Evolutionary conservation across 2,329 filamentous ascomycete species (phyloP).

Genomic region (Claviceps quebecensis): DNA sequence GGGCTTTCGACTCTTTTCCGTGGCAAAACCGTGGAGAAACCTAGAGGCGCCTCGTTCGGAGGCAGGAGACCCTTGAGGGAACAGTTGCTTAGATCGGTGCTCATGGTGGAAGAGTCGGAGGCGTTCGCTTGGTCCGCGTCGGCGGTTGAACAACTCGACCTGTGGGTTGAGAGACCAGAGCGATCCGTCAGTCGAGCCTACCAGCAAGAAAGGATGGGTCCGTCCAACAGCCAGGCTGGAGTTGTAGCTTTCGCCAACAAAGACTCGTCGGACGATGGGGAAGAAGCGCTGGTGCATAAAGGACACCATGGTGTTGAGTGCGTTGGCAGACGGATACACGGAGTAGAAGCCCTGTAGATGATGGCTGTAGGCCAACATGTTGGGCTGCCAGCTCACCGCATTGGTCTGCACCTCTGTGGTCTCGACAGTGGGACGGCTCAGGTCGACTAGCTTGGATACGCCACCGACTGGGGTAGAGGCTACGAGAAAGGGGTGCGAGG

Average conservation of each 20-base stretch:
- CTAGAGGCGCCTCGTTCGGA: conserved; percentile 31
- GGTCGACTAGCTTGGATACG: conserved; percentile 36
- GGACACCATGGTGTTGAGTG: conserved; percentile 36
- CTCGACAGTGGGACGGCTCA: conserved; percentile 37
- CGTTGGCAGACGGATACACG: conserved; percentile 36
- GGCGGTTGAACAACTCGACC: conserved; percentile 21
- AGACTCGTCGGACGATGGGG: conserved; percentile 36
- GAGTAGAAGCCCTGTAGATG: conserved; percentile 41
- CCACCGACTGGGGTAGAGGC: conserved; percentile 41
- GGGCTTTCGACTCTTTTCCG: conserved; percentile 35
- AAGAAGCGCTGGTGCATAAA: conserved; percentile 40
- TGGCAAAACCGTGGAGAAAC: conserved; percentile 36
- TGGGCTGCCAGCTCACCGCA: conserved; percentile 36
- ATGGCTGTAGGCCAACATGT: conserved; percentile 40
- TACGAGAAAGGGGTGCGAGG: conserved; percentile 41
- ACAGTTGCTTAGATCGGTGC: conserved; percentile 25
- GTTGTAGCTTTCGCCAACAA: conserved; percentile 34
- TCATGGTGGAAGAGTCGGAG: conserved; percentile 38
- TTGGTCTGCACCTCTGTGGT: conserved; percentile 38
- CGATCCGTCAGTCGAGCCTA: conserved; percentile 40
- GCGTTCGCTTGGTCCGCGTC: conserved; percentile 20
- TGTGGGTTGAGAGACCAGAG: conserved; percentile 32
- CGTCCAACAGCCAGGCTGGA: conserved; percentile 35
- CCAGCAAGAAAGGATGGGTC: conserved; percentile 38
- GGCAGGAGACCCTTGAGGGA: conserved; percentile 15